A percentile compares a stretch with the other conserved stretches of the same genome.
phyloP scores from a whole-genome alignment of 1,284 basidiomycete species.

The Sphagnurus paluster region DNA sequence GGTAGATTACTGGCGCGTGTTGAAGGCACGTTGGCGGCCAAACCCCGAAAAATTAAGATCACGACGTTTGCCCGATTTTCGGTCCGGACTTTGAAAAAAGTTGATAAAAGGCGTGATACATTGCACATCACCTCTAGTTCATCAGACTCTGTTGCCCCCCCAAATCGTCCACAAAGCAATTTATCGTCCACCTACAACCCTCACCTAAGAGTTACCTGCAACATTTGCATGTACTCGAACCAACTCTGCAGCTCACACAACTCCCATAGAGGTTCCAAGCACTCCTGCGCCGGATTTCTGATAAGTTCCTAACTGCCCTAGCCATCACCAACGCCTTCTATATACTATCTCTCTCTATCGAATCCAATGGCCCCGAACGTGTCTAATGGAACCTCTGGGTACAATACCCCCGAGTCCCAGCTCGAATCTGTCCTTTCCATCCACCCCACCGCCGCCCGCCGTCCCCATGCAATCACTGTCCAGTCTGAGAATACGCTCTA shows the following conservation, averaged over 20 bases:
- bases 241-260: slow-evolving; percentile 81
- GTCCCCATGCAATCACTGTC: slow-evolving; percentile 77
- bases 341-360: slow-evolving; percentile 21
- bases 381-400: slow-evolving; percentile 54
- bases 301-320: slow-evolving; percentile 46
- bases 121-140: background rate
- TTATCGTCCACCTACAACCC: background rate
- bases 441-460: slow-evolving; percentile 85
- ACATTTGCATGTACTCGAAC: slow-evolving; percentile 84
- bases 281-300: slow-evolving; percentile 65
- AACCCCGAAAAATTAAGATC: no score
- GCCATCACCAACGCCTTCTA: slow-evolving; percentile 21
- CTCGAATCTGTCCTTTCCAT: slow-evolving; percentile 66
- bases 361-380: slow-evolving; percentile 51
- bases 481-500: slow-evolving; percentile 84
- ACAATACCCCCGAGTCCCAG: slow-evolving; percentile 65
- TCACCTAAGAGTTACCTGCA: slow-evolving; percentile 31
- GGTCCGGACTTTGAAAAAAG: slow-evolving; percentile 8
- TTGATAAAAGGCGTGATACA: slow-evolving; percentile 1
- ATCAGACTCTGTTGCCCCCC: background rate
- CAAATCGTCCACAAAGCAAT: background rate
- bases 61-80: no score
- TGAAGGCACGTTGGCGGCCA: no score
- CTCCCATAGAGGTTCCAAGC: slow-evolving; percentile 73
- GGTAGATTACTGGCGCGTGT: no score